Conservation (phyloP, 208 protist genomes). For the Zelonia costaricensis region DNA sequence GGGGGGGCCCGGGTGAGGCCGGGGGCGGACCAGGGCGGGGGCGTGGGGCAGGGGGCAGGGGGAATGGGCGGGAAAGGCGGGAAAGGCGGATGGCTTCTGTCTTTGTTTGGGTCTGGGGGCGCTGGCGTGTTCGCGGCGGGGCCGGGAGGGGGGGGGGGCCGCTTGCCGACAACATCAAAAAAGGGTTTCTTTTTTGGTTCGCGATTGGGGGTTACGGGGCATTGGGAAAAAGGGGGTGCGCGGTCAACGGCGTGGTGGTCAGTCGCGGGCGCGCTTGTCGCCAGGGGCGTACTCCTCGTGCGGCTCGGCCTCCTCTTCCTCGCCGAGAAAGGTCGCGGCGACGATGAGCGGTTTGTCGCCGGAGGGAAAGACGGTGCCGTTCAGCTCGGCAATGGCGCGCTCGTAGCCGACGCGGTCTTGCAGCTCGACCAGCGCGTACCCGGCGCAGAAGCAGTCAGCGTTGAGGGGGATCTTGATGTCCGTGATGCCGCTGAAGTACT, state of each 20-base stretch:
- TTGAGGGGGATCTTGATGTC: constrained; percentile 76
- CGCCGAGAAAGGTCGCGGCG: constrained; percentile 69
- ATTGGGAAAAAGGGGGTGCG: not conserved
- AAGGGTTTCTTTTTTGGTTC: constrained; percentile 5
- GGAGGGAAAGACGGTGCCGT: constrained; percentile 43
- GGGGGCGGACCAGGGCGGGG: not conserved
- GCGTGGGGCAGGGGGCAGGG: not conserved
- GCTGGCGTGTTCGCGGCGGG: no score
- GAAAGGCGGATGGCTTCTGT: not conserved
- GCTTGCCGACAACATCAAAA: no score
- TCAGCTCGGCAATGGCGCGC: constrained; percentile 59
- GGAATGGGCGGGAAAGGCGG: not conserved
- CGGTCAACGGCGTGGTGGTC: not conserved
- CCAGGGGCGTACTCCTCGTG: constrained; percentile 20
- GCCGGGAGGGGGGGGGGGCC: no score
- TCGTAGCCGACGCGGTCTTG: constrained; percentile 54
- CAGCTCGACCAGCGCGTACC: constrained; percentile 84
- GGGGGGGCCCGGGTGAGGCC: no score
- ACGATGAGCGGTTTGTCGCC: constrained; percentile 43
- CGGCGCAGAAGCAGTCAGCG: constrained; percentile 65
- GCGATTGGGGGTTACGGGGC: not conserved
- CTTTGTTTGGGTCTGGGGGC: not conserved
- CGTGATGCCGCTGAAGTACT: constrained; percentile 62
- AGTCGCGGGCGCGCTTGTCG: constrained; percentile 47
- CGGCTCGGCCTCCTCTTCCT: constrained; percentile 58